Base-by-base conservation (phyloP, 2,329 filamentous ascomycete species). In the Verticillium isaacii region DNA sequence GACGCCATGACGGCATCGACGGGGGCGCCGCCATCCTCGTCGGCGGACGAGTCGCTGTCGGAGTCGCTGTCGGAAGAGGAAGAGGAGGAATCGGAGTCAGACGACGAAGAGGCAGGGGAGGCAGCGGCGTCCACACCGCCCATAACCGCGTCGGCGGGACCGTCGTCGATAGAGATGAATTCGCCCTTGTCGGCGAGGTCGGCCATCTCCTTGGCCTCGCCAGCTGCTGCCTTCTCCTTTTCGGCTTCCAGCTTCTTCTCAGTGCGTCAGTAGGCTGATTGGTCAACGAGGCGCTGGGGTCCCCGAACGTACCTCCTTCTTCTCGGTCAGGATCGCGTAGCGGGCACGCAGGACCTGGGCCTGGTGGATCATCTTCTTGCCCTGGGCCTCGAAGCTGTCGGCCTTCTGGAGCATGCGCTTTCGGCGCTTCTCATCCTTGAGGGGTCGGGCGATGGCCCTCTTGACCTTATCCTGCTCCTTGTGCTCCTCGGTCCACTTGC, bases 341-440 rank as follows among this genome's bases (percentile, higher is more conserved):
- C 66, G 70, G 32, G 65, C 72, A 56, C 68, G 67, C 15, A 69
- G 68, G 61, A 72, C 74, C 63, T 77, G 73, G 0, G 80, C 75
- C 61, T 81, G 73, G 1, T 67, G 68, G 66, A 78, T 66, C 37
- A 83, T 63, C 69, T 77, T 76, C 25, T 70, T 65, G 2, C 74
- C 77, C 68, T 80, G 71, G 2, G 67, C 68, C 67, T 80, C 75
- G 39, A 80, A 71, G 67, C 76, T 75, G 32, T 78, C 72, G 36
- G 76, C 75, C 32, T 75, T 75, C n/a, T 64, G 63, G 29, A 76
- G 71, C 58, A 80, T 66, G 23, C 74, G 74, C 58, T 71, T 67
- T 45, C 72, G 74, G 57, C 71, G 73, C 71, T 77, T 79, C 64
- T 78, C 76, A 8, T 70, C 65, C 66, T 77, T 77, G 57, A 64